Percentiles rank a stretch among this genome's conserved stretches.
These are phyloP conservation scores for Wickerhamomyces subpelliculosus DNA, from an alignment of 805 yeast genomes.

Conservation along the genomic window DNA sequence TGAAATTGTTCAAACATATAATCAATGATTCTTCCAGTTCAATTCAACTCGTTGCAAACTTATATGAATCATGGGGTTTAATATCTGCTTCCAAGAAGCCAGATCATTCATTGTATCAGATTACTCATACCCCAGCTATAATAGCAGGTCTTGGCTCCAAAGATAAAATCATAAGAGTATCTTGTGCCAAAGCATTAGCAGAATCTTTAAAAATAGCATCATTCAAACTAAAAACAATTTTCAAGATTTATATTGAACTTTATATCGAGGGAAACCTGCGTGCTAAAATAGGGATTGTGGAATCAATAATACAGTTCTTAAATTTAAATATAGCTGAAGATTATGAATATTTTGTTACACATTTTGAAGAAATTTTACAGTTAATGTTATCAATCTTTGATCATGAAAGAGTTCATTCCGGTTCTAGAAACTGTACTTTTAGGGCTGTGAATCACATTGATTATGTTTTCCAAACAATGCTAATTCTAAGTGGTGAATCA, in stretches of 20 bases:
- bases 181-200: constrained; percentile 28
- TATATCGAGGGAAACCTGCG: constrained; percentile 16
- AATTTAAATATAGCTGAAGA: constrained; percentile 22
- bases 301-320: constrained; percentile 29
- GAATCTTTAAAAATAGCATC: constrained; percentile 21
- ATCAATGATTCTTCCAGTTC: constrained; percentile 5
- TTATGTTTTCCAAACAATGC: constrained; percentile 16
- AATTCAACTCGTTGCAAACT: constrained; percentile 4
- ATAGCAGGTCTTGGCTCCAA: constrained; percentile 13
- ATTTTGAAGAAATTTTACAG: constrained; percentile 21
- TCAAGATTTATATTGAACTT: constrained; percentile 16
- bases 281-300: constrained; percentile 26
- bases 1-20: constrained; percentile 17
- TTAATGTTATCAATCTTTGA: constrained; percentile 21
- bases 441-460: constrained; percentile 16
- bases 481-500: constrained; percentile 26
- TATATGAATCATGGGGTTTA: constrained; percentile 1
- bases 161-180: constrained; percentile 14
- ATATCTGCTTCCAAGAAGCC: constrained; percentile 4
- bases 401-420: constrained; percentile 17
- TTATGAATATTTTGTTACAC: constrained; percentile 19
- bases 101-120: not conserved
- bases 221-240: constrained; percentile 17
- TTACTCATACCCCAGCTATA: constrained; percentile 4
- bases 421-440: constrained; percentile 11